Evolutionary conservation across 495 filamentous ascomycete genomes (phyloP).

Genomic region (Talaromyces adpressus): DNA sequence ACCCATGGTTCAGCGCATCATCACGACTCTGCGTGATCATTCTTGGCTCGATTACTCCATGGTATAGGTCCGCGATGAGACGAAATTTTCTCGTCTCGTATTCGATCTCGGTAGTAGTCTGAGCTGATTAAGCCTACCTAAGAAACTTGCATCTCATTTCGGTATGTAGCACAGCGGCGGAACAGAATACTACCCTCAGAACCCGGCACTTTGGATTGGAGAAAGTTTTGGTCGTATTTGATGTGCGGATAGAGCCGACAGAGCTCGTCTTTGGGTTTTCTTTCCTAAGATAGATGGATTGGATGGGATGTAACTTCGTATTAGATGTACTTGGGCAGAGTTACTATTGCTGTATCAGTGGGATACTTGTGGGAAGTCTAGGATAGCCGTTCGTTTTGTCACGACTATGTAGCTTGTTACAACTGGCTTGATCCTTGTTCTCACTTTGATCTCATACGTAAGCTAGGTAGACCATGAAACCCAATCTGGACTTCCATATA

Average conservation of each 20-base stretch:
- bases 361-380: not conserved
- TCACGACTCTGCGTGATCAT: not conserved
- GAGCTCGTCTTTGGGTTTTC: not conserved
- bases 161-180: not conserved
- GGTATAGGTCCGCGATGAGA: not conserved
- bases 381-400: not conserved
- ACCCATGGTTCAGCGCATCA: not conserved
- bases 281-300: not conserved
- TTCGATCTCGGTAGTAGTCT: not conserved
- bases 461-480: not conserved
- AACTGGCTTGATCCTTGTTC: not conserved
- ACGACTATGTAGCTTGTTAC: not conserved
- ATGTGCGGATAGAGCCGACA: not conserved
- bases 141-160: not conserved
- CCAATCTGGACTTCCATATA: not conserved
- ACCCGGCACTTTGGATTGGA: not conserved
- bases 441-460: not conserved
- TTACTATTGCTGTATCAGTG: not conserved
- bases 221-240: not conserved
- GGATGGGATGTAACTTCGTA: not conserved
- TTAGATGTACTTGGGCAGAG: not conserved
- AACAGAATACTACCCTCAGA: not conserved
- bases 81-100: not conserved
- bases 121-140: not conserved
- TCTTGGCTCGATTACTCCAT: not conserved